Conservation (phyloP, 257 asterid genomes). For the Leonotis leonurus region DNA sequence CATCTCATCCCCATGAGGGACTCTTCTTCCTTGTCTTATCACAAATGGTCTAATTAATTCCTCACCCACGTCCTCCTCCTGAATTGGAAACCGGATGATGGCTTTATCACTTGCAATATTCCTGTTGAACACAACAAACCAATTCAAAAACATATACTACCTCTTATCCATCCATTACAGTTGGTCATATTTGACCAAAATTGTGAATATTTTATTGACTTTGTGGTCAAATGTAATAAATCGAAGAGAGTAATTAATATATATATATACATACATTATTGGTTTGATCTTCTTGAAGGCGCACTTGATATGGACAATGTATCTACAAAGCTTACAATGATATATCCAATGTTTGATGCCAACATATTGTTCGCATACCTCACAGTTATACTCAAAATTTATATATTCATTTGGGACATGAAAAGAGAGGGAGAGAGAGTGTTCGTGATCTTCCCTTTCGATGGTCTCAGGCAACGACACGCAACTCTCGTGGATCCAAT, state of each 20-base stretch:
- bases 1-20: not conserved
- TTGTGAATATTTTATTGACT: no score
- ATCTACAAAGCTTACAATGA: not conserved
- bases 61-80: not conserved
- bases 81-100: not conserved
- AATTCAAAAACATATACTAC: no score
- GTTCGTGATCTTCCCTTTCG: not conserved
- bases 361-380: not conserved
- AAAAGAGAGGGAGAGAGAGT: not conserved
- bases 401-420: not conserved
- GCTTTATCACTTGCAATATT: not conserved
- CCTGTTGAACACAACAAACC: not conserved
- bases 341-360: not conserved
- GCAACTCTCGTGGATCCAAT: not conserved
- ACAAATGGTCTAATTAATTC: not conserved
- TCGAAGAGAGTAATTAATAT: no score
- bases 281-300: not conserved
- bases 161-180: no score
- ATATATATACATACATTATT: no score
- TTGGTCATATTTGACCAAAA: no score
- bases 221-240: no score
- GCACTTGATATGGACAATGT: not conserved
- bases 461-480: not conserved
- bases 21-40: no score
- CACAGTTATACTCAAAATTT: not conserved